Evolutionary conservation across 2,329 filamentous ascomycete genomes (phyloP).

Genomic region (Pestalotiopsis sp.): DNA sequence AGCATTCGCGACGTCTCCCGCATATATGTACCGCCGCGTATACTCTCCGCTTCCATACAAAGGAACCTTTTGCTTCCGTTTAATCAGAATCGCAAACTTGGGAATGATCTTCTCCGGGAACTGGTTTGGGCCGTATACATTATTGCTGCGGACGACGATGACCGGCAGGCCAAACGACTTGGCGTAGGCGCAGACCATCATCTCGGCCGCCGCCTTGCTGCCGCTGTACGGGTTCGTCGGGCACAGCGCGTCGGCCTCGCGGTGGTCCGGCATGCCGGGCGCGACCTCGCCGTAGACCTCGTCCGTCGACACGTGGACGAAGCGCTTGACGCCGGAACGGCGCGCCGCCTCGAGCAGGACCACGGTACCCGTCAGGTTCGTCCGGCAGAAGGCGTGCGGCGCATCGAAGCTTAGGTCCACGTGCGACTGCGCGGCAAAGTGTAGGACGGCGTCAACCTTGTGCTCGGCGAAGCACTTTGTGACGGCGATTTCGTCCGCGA

Average conservation of each 20-base stretch:
- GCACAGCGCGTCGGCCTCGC: slow-evolving; percentile 73
- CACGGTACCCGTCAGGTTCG: slow-evolving; percentile 84
- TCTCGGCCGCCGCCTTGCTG: slow-evolving; percentile 80
- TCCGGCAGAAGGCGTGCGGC: slow-evolving; percentile 79
- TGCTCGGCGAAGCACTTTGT: slow-evolving; percentile 71
- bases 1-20: slow-evolving; percentile 77
- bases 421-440: slow-evolving; percentile 85
- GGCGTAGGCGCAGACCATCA: slow-evolving; percentile 85
- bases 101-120: slow-evolving; percentile 87
- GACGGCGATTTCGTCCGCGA: slow-evolving; percentile 72
- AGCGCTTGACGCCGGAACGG: slow-evolving; percentile 70
- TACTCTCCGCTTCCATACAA: slow-evolving; percentile 78
- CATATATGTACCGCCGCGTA: slow-evolving; percentile 76
- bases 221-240: slow-evolving; percentile 84
- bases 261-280: slow-evolving; percentile 69
- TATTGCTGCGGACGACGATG: slow-evolving; percentile 82
- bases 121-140: slow-evolving; percentile 84
- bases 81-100: slow-evolving; percentile 76
- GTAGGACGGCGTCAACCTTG: slow-evolving; percentile 78
- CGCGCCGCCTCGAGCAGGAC: slow-evolving; percentile 78
- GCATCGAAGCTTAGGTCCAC: slow-evolving; percentile 84
- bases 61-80: slow-evolving; percentile 68
- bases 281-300: slow-evolving; percentile 84
- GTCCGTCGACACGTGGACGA: slow-evolving; percentile 83
- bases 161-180: slow-evolving; percentile 81